Percentiles rank a stretch among this genome's conserved stretches.
Conservation (phyloP, 352 stramenopile species). For the Globisporangium alternatum region DNA sequence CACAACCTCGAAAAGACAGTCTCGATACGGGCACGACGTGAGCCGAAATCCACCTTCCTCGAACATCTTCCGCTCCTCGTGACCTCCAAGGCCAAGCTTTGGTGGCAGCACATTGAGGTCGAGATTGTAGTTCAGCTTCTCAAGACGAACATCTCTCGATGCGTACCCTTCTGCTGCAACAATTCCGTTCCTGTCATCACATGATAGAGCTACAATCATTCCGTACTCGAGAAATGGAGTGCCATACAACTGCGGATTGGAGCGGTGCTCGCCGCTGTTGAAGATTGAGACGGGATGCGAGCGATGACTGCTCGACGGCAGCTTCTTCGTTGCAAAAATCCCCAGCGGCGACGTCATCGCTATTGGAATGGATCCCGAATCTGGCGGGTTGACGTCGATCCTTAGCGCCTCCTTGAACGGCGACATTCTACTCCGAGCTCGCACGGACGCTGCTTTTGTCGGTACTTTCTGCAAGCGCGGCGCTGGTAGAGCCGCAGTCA, state of each 20-base stretch:
- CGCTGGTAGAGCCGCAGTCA: slow-evolving; percentile 2
- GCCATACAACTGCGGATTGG: slow-evolving; percentile 18
- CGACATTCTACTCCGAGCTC: slow-evolving; percentile 13
- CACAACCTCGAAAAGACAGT: slow-evolving; percentile 72
- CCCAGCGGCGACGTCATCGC: slow-evolving; percentile 39
- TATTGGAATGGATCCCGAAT: slow-evolving; percentile 14
- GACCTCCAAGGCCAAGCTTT: slow-evolving; percentile 45
- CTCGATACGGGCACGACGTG: slow-evolving; percentile 50
- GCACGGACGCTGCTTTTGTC: slow-evolving; percentile 10
- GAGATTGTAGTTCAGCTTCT: slow-evolving; percentile 39
- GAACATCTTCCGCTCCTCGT: slow-evolving; percentile 41
- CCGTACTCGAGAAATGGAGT: slow-evolving; percentile 70
- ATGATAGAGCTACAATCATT: slow-evolving; percentile 64
- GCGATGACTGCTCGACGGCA: slow-evolving; percentile 26
- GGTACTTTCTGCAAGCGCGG: slow-evolving; percentile 5
- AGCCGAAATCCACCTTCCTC: slow-evolving; percentile 33
- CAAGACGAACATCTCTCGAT: slow-evolving; percentile 49
- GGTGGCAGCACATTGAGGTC: slow-evolving; percentile 17
- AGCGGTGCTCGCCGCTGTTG: slow-evolving; percentile 23
- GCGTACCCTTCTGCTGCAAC: slow-evolving; percentile 58
- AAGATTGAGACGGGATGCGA: slow-evolving; percentile 38
- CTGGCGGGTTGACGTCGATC: slow-evolving; percentile 44
- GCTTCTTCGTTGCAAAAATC: slow-evolving; percentile 45
- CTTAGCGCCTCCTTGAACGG: slow-evolving; percentile 27
- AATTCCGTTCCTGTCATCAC: slow-evolving; percentile 50